phyloP scores from a whole-genome alignment of 306 rosid genomes.

The Cicer yamashitae region DNA sequence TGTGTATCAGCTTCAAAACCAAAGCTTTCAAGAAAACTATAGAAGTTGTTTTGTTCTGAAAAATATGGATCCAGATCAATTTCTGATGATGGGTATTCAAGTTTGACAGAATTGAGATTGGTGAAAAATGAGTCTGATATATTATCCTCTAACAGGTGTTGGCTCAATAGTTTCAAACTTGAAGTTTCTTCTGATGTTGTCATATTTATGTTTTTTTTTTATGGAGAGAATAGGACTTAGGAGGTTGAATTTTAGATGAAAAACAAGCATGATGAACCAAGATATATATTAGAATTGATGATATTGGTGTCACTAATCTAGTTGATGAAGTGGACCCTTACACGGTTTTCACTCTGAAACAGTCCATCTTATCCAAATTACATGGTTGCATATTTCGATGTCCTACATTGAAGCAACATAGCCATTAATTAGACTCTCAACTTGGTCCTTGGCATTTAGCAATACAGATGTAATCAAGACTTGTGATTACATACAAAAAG shows the following conservation, averaged over 20 bases:
- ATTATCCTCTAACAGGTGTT: slow-evolving; percentile 67
- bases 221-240: background rate
- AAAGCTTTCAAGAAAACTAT: slow-evolving; percentile 13
- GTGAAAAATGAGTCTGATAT: slow-evolving; percentile 54
- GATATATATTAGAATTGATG: slow-evolving; percentile 36
- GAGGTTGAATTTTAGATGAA: slow-evolving; percentile 20
- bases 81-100: slow-evolving; percentile 59
- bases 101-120: slow-evolving; percentile 55
- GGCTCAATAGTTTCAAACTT: slow-evolving; percentile 59
- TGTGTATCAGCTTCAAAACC: slow-evolving; percentile 38
- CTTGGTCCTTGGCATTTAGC: slow-evolving; percentile 42
- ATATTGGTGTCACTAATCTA: background rate
- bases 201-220: slow-evolving; percentile 38
- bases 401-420: slow-evolving; percentile 27
- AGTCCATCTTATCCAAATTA: slow-evolving; percentile 35
- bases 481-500: background rate
- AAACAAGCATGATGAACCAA: background rate
- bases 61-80: slow-evolving; percentile 43
- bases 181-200: slow-evolving; percentile 50
- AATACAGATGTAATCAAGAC: slow-evolving; percentile 7
- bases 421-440: slow-evolving; percentile 26
- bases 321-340: slow-evolving; percentile 35
- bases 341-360: slow-evolving; percentile 41
- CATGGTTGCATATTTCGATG: background rate
- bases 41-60: slow-evolving; percentile 36